These are phyloP conservation scores for Ceratocystis eucalypticola DNA, from an alignment of 2,329 filamentous ascomycete species.

Conservation along the genomic window DNA sequence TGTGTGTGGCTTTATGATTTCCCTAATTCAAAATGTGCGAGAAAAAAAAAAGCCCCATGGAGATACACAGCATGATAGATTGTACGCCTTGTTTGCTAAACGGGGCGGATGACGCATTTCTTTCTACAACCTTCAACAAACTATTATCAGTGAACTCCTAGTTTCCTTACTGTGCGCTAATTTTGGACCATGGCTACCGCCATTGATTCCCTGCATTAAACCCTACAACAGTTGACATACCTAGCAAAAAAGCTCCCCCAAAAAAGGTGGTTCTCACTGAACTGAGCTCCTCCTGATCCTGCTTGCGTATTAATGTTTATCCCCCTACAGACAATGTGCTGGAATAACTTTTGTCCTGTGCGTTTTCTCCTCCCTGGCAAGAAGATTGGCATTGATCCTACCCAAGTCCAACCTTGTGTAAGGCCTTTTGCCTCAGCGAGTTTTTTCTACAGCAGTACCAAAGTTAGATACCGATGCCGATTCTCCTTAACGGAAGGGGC, in stretches of 20 bases:
- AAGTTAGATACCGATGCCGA: too few relatives aligned
- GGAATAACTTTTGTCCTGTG: not conserved
- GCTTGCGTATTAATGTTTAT: not conserved
- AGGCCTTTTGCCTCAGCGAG: too few relatives aligned
- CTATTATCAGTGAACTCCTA: too few relatives aligned
- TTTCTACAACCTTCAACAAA: not conserved
- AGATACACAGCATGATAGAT: not conserved
- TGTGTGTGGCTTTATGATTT: too few relatives aligned
- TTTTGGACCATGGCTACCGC: not conserved
- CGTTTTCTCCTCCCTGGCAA: not conserved
- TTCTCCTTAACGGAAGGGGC: too few relatives aligned
- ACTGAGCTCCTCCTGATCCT: not conserved
- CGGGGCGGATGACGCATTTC: not conserved
- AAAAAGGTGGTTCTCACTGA: not conserved
- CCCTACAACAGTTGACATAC: not conserved
- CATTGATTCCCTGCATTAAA: not conserved
- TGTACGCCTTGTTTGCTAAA: not conserved
- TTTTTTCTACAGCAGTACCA: too few relatives aligned
- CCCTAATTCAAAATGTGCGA: too few relatives aligned
- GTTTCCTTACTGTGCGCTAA: not conserved
- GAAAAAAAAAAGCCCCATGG: not conserved
- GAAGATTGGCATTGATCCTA: not conserved
- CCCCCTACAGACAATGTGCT: not conserved
- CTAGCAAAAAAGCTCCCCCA: not conserved
- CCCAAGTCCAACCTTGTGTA: not conserved